Percentiles rank a stretch among this genome's conserved stretches.
phyloP scores from a whole-genome alignment of 345 rosid species.

The Populus euphratica region DNA sequence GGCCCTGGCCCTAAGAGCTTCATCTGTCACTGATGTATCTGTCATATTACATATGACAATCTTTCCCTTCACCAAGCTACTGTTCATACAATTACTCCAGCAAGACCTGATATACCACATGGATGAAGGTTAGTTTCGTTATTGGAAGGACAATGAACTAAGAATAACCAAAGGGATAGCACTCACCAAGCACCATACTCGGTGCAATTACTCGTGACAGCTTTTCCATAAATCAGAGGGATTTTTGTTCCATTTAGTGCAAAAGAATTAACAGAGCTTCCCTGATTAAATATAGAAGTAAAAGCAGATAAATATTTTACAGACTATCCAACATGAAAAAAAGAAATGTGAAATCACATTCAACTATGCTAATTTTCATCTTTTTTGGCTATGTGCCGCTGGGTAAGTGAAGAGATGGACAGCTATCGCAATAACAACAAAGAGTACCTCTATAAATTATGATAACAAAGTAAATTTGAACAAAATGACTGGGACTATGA shows the following conservation, averaged over 20 bases:
- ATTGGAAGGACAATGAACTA: not conserved
- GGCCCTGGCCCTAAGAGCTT: slow-evolving; percentile 28
- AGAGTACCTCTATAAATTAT: too few relatives aligned
- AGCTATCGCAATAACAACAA: too few relatives aligned
- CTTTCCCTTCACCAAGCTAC: slow-evolving; percentile 33
- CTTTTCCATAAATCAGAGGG: slow-evolving; percentile 30
- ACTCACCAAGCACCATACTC: slow-evolving; percentile 11
- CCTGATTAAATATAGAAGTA: slow-evolving; percentile 19
- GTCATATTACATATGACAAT: slow-evolving; percentile 26
- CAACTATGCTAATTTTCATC: too few relatives aligned
- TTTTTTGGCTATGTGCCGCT: too few relatives aligned
- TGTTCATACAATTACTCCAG: slow-evolving; percentile 18
- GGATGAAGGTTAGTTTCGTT: too few relatives aligned
- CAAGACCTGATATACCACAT: slow-evolving; percentile 30
- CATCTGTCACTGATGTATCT: not conserved
- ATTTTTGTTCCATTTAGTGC: slow-evolving; percentile 17
- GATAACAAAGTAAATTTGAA: too few relatives aligned
- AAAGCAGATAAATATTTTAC: too few relatives aligned
- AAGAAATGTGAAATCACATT: too few relatives aligned
- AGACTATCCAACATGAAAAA: not conserved
- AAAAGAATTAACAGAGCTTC: slow-evolving; percentile 33
- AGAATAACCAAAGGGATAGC: not conserved
- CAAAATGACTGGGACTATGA: not conserved
- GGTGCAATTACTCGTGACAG: slow-evolving; percentile 1
- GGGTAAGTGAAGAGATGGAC: too few relatives aligned